Evolutionary conservation across 129 eudicot genomes (phyloP).

Genomic region (Saussurea involucrata): DNA sequence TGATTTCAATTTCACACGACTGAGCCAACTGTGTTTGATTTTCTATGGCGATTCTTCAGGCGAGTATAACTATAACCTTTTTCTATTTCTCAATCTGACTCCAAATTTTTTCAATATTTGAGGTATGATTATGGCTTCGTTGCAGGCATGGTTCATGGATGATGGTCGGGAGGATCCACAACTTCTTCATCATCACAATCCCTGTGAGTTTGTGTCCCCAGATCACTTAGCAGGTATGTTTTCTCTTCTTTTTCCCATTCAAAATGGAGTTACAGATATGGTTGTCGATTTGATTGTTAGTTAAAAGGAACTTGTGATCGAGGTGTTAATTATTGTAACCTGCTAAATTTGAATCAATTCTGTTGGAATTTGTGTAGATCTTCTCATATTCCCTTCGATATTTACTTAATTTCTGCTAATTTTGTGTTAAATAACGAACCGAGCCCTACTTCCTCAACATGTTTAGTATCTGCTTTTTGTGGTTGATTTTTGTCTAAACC

Average conservation of each 20-base stretch:
- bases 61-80: not conserved
- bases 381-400: too few relatives aligned
- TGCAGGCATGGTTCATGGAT: conserved; percentile 91
- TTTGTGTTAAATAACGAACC: too few relatives aligned
- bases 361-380: conserved; percentile 20
- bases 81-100: not conserved
- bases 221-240: conserved; percentile 51
- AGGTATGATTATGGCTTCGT: not conserved
- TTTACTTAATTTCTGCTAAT: too few relatives aligned
- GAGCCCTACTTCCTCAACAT: conserved; percentile 50
- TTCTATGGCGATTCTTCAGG: too few relatives aligned
- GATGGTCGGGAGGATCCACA: conserved; percentile 65
- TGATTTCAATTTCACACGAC: too few relatives aligned
- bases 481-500: conserved; percentile 25
- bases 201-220: conserved; percentile 55
- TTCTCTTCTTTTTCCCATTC: not conserved
- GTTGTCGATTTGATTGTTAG: not conserved
- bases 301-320: not conserved
- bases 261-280: not conserved
- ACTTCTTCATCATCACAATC: conserved; percentile 73
- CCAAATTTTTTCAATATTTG: not conserved
- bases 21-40: too few relatives aligned
- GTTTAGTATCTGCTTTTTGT: conserved; percentile 31
- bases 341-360: not conserved
- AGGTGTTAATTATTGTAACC: not conserved